These are phyloP conservation scores for Populus hybrid DNA, from an alignment of 441 rosid genomes.

Conservation along the genomic window DNA sequence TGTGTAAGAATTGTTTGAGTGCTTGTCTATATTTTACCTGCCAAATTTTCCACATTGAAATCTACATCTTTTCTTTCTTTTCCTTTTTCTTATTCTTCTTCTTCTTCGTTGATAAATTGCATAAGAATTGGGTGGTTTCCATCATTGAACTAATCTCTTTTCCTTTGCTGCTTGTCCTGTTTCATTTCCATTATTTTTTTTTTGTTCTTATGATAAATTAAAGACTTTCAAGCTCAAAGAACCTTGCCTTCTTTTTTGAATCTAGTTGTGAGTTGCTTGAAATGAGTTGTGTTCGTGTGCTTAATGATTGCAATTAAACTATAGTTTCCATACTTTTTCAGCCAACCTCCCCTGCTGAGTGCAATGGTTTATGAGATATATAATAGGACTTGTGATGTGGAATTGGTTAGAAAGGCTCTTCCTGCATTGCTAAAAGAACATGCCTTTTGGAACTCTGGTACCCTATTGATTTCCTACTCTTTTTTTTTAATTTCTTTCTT, in stretches of 20 bases:
- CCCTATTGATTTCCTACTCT: background rate
- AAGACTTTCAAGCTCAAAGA: background rate
- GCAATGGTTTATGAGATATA: constrained; percentile 76
- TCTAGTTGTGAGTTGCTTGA: background rate
- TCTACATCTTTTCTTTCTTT: background rate
- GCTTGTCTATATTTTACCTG: background rate
- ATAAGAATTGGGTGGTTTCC: background rate
- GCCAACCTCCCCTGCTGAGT: constrained; percentile 89
- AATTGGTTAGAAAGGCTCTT: constrained; percentile 49
- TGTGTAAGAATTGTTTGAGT: background rate
- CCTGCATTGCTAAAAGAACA: constrained; percentile 73
- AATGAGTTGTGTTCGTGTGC: background rate
- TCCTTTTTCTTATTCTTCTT: background rate
- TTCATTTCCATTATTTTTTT: constrained; percentile 1
- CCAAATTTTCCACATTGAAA: background rate
- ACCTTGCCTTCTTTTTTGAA: background rate
- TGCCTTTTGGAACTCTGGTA: constrained; percentile 82
- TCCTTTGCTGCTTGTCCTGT: background rate
- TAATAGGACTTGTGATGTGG: constrained; percentile 53
- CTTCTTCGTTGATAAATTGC: background rate
- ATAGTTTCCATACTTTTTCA: constrained; percentile 21
- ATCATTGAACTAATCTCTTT: background rate
- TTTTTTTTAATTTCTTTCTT: too few relatives aligned
- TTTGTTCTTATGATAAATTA: too few relatives aligned
- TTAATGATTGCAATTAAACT: background rate